Conservation (phyloP, 1,284 basidiomycete genomes). For the Neonothopanus nambi region DNA sequence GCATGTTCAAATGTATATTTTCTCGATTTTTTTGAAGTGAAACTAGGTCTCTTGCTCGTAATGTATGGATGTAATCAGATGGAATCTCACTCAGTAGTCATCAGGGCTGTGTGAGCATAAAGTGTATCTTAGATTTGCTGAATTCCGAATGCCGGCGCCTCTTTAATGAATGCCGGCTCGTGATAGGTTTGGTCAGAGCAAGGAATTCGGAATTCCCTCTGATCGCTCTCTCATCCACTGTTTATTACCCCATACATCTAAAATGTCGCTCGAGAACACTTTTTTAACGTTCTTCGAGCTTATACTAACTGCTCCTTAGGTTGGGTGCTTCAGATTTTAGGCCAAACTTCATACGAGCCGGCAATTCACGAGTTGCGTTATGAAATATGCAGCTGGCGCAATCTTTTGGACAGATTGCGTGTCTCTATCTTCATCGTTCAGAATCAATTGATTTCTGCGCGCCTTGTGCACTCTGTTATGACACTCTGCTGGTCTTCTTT, state of each 20-base stretch:
- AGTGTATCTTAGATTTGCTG: too few species aligned
- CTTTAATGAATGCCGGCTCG: background rate
- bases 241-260: background rate
- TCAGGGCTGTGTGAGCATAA: too few species aligned
- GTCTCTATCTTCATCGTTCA: slow-evolving; percentile 21
- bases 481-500: slow-evolving; percentile 1
- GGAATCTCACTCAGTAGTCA: too few species aligned
- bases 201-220: slow-evolving; percentile 25
- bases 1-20: too few species aligned
- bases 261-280: too few species aligned
- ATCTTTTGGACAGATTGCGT: slow-evolving; percentile 57
- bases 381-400: slow-evolving; percentile 45
- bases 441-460: background rate
- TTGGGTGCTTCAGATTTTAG: background rate
- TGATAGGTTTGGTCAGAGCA: background rate
- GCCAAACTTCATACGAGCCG: slow-evolving; percentile 11
- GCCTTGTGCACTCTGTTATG: slow-evolving; percentile 4
- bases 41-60: too few species aligned
- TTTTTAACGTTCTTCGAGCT: background rate
- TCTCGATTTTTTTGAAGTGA: too few species aligned
- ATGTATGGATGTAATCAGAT: too few species aligned
- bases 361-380: slow-evolving; percentile 20
- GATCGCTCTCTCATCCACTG: background rate
- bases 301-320: slow-evolving; percentile 5
- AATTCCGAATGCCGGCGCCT: background rate